Conservation (phyloP, 495 filamentous ascomycete genomes). For the Neurospora terricola region DNA sequence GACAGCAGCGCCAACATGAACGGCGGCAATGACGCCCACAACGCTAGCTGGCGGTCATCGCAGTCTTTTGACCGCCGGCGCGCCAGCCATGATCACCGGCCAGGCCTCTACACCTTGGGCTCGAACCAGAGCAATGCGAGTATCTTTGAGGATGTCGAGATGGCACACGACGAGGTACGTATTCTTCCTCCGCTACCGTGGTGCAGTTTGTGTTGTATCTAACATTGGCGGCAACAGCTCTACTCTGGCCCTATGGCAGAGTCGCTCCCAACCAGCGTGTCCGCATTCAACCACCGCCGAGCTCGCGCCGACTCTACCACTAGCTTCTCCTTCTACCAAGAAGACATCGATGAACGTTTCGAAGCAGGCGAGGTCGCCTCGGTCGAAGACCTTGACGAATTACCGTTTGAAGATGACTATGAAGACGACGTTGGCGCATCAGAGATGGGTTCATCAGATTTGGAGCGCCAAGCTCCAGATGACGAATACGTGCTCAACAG, state of each 20-base stretch:
- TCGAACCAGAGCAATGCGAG: conserved; percentile 75
- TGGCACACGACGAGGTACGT: conserved; percentile 88
- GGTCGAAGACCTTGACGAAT: conserved; percentile 26
- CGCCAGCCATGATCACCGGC: conserved; percentile 20
- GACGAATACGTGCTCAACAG: conserved; percentile 32
- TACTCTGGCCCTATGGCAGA: conserved; percentile 92
- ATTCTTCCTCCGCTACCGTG: background rate
- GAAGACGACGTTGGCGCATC: conserved; percentile 29
- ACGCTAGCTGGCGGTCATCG: background rate
- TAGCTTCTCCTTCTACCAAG: conserved; percentile 86
- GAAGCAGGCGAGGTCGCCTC: conserved; percentile 1
- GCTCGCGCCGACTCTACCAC: conserved; percentile 69
- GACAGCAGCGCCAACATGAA: conserved; percentile 19
- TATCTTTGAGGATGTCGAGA: conserved; percentile 92
- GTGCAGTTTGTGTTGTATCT: conserved; percentile 5
- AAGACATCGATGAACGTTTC: conserved; percentile 41
- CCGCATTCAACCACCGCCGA: conserved; percentile 75
- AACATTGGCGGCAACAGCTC: conserved; percentile 45
- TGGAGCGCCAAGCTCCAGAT: conserved; percentile 25
- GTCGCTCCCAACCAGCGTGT: conserved; percentile 82
- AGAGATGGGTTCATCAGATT: conserved; percentile 33
- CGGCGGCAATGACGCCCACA: conserved; percentile 10
- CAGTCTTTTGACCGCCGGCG: background rate
- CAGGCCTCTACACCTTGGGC: conserved; percentile 45
- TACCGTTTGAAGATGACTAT: conserved; percentile 31